Base-by-base conservation (phyloP, 495 filamentous ascomycete species). In the Xylaria acuta region DNA sequence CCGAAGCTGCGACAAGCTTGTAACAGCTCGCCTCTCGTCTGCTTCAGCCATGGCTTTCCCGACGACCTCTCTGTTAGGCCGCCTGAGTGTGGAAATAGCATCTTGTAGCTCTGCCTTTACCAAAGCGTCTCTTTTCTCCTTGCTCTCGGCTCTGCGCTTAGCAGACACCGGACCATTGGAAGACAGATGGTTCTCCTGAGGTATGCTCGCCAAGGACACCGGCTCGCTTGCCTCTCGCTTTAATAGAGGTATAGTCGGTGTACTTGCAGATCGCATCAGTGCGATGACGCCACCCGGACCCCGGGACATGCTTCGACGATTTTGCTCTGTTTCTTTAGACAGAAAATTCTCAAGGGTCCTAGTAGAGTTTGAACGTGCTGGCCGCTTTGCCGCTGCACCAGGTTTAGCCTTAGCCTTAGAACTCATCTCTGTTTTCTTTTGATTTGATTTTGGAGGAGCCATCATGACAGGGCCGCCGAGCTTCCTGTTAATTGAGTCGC, bases 11-110 rank as follows among this genome's bases (percentile, higher is more conserved):
- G 76, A 77, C 25, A 82, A 64, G 66, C 82, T 76, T 47, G 79
- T 76, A 51, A 77, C 77, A 66, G 83, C 69, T 45, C 92, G 86
- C 75, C 88, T 90, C 72, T 92, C 91, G 12, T 89, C 89, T 65
- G 88, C 90, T 5, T 95, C 90, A 8, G 88, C 91, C 49, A 94
- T 84, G 63, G 91, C 90, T 74, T 90, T 90, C 16, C 90, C 90
- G 16, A 92, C 93, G 53, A 95, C 83, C 7, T 91, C 87, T 68
- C 96, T 87, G 76, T 98, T 97, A 6, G 96, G 96, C 79, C 91
- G 97, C 75, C 94, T 93, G 36, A 98, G 83, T 1, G 92, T 86
- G 14, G 88, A 84, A 70, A 98, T 98, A 16, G 95, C 96, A 43
- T 92, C 90, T 75, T 92, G 89, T 34, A 98, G 84, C 77, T 97